Percentiles rank a stretch among this genome's conserved stretches.
phyloP scores from a whole-genome alignment of 805 yeast genomes.

The Zygoascus biomembranicola region DNA sequence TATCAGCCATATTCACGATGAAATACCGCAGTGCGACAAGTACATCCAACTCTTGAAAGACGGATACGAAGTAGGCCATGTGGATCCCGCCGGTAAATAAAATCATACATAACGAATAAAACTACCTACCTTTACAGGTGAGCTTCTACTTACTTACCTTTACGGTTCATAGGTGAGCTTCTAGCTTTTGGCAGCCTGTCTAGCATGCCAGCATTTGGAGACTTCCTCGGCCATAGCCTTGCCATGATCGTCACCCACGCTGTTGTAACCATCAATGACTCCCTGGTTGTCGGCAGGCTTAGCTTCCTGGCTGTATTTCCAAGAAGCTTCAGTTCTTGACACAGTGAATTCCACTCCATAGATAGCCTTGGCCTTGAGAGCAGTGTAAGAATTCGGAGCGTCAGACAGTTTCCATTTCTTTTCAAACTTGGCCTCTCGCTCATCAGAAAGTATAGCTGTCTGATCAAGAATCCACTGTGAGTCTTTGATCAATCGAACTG shows the following conservation, averaged over 20 bases:
- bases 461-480: constrained; percentile 41
- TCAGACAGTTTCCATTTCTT: constrained; percentile 48
- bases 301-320: constrained; percentile 50
- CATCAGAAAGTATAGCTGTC: constrained; percentile 37
- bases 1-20: constrained; percentile 78
- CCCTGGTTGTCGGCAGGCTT: constrained; percentile 40
- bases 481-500: constrained; percentile 35
- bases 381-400: constrained; percentile 44
- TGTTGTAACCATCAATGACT: constrained; percentile 35
- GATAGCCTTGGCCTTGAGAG: constrained; percentile 39
- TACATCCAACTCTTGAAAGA: constrained; percentile 28
- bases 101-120: not conserved
- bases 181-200: not conserved
- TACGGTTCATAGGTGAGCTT: not conserved
- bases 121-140: not conserved
- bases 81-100: not conserved
- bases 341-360: constrained; percentile 50
- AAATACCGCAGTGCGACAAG: constrained; percentile 64
- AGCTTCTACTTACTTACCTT: no score
- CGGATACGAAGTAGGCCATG: not conserved
- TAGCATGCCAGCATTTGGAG: not conserved
- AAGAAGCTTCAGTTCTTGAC: constrained; percentile 40
- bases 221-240: constrained; percentile 5
- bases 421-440: constrained; percentile 35
- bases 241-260: constrained; percentile 9